These are phyloP conservation scores for Paspalum notatum DNA, from an alignment of 176 grass and related monocot species.

Conservation along the genomic window DNA sequence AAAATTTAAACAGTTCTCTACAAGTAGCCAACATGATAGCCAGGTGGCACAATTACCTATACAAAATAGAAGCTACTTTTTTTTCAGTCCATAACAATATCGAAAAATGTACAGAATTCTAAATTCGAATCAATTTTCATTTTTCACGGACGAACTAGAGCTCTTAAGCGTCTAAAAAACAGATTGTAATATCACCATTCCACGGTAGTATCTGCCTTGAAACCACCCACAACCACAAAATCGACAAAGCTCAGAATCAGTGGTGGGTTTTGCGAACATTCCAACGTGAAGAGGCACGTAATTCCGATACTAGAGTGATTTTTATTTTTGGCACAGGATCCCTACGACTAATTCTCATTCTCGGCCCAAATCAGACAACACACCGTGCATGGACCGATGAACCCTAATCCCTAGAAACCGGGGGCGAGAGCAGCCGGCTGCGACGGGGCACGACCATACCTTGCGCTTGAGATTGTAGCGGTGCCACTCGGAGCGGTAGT, in stretches of 20 bases:
- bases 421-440: not conserved
- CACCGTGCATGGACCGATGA: conserved; percentile 12
- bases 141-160: not conserved
- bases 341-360: not conserved
- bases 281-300: not conserved
- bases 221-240: not conserved
- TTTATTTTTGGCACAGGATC: not conserved
- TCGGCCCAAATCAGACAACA: not conserved
- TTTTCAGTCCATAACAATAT: not conserved
- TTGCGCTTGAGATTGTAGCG: conserved; percentile 99
- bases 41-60: not conserved
- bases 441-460: conserved; percentile 26
- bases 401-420: conserved; percentile 22
- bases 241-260: not conserved
- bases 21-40: not conserved
- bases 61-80: not conserved
- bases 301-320: not conserved
- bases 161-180: not conserved
- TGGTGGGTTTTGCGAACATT: not conserved
- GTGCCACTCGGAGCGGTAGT: conserved; percentile 98
- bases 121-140: not conserved
- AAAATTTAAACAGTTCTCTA: not conserved
- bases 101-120: not conserved
- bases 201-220: not conserved
- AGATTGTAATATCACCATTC: not conserved